Conservation (phyloP, 2,329 filamentous ascomycete species). For the Talaromyces sp. region DNA sequence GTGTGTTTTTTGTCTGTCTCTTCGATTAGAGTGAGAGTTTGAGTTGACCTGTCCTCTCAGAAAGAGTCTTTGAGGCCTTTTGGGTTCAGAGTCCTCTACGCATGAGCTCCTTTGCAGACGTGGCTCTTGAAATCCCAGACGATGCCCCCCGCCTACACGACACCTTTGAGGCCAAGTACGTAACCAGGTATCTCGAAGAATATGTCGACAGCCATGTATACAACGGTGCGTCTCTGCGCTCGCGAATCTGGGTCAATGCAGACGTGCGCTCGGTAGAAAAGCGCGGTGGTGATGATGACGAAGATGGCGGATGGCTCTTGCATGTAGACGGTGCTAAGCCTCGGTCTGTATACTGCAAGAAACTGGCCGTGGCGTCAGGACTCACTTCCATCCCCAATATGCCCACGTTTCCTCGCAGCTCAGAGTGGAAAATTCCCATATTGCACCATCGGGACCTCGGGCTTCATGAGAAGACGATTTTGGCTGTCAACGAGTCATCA, state of each 20-base stretch:
- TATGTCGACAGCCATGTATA: conserved; percentile 6
- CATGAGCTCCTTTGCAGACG: conserved; percentile 6
- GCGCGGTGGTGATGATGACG: background rate
- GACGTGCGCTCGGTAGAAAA: conserved; percentile 5
- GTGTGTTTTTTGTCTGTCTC: background rate
- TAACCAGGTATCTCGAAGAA: conserved; percentile 3
- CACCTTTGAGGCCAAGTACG: conserved; percentile 5
- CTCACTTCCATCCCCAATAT: conserved; percentile 5
- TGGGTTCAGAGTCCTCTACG: conserved; percentile 9
- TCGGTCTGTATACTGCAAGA: background rate
- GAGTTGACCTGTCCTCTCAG: background rate
- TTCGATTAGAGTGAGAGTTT: no score
- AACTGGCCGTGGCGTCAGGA: conserved; percentile 5
- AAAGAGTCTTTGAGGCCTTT: conserved; percentile 5
- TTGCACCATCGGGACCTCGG: conserved; percentile 6
- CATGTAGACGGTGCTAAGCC: background rate
- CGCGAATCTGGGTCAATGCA: background rate
- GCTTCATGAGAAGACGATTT: background rate
- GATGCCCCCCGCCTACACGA: background rate
- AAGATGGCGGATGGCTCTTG: background rate
- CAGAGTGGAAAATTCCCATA: conserved; percentile 4
- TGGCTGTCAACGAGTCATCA: background rate
- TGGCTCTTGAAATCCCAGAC: conserved; percentile 3
- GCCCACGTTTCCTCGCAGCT: conserved; percentile 1
- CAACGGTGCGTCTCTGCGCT: background rate